Percentiles rank a stretch among this genome's conserved stretches.
Evolutionary conservation across 306 rosid species (phyloP).

Genomic region (Inga laurina): DNA sequence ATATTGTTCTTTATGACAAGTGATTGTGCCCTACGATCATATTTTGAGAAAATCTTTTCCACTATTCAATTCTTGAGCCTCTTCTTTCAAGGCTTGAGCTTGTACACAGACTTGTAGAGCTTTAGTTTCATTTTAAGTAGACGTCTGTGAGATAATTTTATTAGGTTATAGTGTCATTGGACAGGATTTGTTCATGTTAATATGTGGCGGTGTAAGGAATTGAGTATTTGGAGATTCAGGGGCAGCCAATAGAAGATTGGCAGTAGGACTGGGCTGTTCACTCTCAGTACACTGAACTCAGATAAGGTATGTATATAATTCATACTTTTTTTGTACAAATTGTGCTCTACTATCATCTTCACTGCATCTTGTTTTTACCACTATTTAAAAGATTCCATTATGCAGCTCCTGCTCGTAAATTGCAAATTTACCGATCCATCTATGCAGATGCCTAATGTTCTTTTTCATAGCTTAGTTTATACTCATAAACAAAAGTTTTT

Average conservation of each 20-base stretch:
- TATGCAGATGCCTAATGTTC: not conserved
- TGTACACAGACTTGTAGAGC: not conserved
- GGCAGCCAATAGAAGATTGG: slow-evolving; percentile 27
- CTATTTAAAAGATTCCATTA: not conserved
- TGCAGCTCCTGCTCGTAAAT: not conserved
- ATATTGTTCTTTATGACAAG: slow-evolving; percentile 52
- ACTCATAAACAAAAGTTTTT: not conserved
- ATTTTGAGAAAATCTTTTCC: slow-evolving; percentile 9
- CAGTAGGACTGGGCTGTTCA: slow-evolving; percentile 24
- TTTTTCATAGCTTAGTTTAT: not conserved
- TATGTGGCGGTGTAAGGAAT: slow-evolving; percentile 29
- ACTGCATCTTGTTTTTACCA: not conserved
- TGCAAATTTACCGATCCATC: not conserved
- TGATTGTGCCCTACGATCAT: slow-evolving; percentile 11
- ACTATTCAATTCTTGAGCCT: slow-evolving; percentile 16
- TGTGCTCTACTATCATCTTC: not conserved
- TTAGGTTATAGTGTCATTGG: slow-evolving; percentile 16
- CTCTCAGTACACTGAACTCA: slow-evolving; percentile 20
- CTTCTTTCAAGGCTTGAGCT: not conserved
- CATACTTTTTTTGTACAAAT: no score
- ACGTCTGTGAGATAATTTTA: slow-evolving; percentile 1
- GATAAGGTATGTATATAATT: no score
- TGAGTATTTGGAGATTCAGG: slow-evolving; percentile 20
- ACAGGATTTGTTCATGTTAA: slow-evolving; percentile 33
- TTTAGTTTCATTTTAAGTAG: not conserved